These are phyloP conservation scores for Jackrogersella multiformis DNA, from an alignment of 495 filamentous ascomycete species.

Conservation along the genomic window DNA sequence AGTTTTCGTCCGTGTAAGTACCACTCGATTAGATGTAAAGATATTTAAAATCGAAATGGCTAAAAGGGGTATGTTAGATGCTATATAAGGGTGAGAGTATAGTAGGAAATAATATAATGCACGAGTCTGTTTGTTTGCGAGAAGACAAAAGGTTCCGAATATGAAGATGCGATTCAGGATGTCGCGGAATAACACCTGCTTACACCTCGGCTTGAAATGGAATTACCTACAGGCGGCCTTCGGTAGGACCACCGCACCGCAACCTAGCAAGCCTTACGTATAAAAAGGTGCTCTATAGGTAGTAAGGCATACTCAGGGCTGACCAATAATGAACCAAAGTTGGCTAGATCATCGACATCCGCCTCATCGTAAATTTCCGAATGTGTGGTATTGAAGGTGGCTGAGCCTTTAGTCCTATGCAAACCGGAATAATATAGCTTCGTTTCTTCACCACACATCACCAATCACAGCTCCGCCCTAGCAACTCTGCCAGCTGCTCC, in stretches of 20 bases:
- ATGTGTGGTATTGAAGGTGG: neutral
- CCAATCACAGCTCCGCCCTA: constrained; percentile 80
- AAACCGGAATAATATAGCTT: neutral
- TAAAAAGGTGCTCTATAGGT: neutral
- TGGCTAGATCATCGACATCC: neutral
- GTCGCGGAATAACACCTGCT: neutral
- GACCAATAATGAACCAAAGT: neutral
- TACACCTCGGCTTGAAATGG: neutral
- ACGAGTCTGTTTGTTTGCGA: too few species aligned
- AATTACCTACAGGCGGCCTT: neutral
- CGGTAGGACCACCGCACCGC: neutral
- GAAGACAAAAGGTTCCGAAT: too few species aligned
- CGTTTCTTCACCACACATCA: constrained; percentile 39
- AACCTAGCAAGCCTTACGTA: neutral
- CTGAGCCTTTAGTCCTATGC: neutral
- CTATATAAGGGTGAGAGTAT: neutral
- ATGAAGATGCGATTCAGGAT: neutral
- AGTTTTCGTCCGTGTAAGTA: too few species aligned
- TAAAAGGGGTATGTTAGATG: neutral
- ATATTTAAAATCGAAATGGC: neutral
- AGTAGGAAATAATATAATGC: neutral
- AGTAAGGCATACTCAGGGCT: neutral
- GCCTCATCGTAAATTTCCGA: neutral
- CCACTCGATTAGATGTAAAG: too few species aligned
- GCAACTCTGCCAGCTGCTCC: constrained; percentile 72